Percentiles rank a stretch among this genome's conserved stretches.
These are phyloP conservation scores for Hypoxylon lienhwacheense DNA, from an alignment of 495 filamentous ascomycete genomes.

Conservation along the genomic window DNA sequence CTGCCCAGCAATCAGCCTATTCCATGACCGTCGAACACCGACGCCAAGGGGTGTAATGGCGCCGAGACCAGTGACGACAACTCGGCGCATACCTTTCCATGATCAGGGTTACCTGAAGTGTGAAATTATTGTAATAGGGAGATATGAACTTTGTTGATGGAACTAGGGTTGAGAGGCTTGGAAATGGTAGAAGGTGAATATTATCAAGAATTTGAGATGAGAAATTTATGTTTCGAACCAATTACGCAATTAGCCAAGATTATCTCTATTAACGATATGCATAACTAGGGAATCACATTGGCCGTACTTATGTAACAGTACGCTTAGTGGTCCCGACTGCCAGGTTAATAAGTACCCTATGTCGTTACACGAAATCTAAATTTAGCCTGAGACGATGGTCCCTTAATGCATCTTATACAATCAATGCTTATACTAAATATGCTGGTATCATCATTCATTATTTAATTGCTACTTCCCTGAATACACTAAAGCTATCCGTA, in stretches of 20 bases:
- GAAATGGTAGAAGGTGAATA: too few relatives aligned
- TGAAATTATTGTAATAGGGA: too few relatives aligned
- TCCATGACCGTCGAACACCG: conserved; percentile 79
- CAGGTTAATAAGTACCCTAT: conserved; percentile 24
- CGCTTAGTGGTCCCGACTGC: not conserved
- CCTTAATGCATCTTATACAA: too few relatives aligned
- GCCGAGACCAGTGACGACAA: conserved; percentile 93
- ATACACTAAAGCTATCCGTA: too few relatives aligned
- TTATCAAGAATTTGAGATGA: too few relatives aligned
- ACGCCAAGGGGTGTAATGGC: conserved; percentile 89
- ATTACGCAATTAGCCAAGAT: too few relatives aligned
- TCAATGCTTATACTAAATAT: too few relatives aligned
- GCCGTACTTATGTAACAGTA: not conserved
- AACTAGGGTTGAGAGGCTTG: too few relatives aligned
- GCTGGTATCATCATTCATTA: too few relatives aligned
- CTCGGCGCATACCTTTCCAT: conserved; percentile 72
- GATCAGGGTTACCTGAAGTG: conserved; percentile 26
- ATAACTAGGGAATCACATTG: not conserved
- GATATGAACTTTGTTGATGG: not conserved
- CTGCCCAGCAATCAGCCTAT: conserved; percentile 71
- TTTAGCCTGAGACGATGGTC: conserved; percentile 16
- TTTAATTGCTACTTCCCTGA: too few relatives aligned
- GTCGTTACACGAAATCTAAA: conserved; percentile 16
- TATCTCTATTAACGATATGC: too few relatives aligned
- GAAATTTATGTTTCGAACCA: too few relatives aligned